Percentiles rank a stretch among this genome's conserved stretches.
Evolutionary conservation across 208 protist genomes (phyloP).

Genomic region (Wallacemonas rigidus): DNA sequence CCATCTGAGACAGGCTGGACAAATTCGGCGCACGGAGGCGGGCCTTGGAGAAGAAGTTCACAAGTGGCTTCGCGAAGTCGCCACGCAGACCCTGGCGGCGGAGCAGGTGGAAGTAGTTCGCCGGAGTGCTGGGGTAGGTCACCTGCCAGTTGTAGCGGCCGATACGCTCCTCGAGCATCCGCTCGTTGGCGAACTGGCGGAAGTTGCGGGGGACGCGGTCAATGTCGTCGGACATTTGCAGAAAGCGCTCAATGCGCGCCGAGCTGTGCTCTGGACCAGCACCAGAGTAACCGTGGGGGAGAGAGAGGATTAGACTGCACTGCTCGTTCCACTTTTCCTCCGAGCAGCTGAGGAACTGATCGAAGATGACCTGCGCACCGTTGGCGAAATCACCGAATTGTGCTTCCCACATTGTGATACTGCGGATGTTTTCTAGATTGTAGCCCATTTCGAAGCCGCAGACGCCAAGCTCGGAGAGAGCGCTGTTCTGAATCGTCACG

Average conservation of each 20-base stretch:
- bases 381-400: slow-evolving; percentile 99
- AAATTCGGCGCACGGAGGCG: slow-evolving; percentile 91
- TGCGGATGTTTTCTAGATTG: slow-evolving; percentile 94
- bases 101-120: slow-evolving; percentile 99
- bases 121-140: slow-evolving; percentile 96
- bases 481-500: slow-evolving; percentile 95
- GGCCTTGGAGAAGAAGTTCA: slow-evolving; percentile 95
- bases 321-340: slow-evolving; percentile 98
- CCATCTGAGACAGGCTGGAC: slow-evolving; percentile 80
- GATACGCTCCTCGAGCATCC: slow-evolving; percentile 78
- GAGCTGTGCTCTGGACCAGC: slow-evolving; percentile 98
- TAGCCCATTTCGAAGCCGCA: slow-evolving; percentile 98
- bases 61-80: slow-evolving; percentile 97
- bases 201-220: slow-evolving; percentile 77
- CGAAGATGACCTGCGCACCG: slow-evolving; percentile 98
- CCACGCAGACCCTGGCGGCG: slow-evolving; percentile 95
- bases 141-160: slow-evolving; percentile 92
- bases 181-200: slow-evolving; percentile 55
- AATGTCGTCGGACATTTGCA: slow-evolving; percentile 95
- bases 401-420: slow-evolving; percentile 98
- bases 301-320: slow-evolving; percentile 94
- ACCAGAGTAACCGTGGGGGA: slow-evolving; percentile 99
- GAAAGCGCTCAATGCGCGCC: slow-evolving; percentile 96
- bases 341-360: slow-evolving; percentile 93
- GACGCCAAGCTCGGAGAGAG: slow-evolving; percentile 96